Base-by-base conservation (phyloP, 768 basidiomycete genomes). In the Gymnopilus dilepis region DNA sequence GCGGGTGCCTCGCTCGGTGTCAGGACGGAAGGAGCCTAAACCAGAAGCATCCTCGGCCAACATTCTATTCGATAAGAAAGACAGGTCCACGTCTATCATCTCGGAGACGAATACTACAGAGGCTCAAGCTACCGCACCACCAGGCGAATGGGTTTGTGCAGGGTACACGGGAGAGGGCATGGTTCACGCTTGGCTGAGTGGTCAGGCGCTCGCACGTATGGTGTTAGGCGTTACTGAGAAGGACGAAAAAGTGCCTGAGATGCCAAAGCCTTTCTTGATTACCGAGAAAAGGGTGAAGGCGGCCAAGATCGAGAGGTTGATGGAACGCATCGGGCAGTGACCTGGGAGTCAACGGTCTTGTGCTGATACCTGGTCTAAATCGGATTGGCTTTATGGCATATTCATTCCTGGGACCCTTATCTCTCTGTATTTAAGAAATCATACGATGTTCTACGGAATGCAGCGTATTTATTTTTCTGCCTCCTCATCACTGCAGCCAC, bases 61-160 rank as follows among this genome's bases (percentile, higher is more conserved):
- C 11, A 24, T 13, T 8, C 17, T 34, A 7, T 22, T 31, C n/a
- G n/a, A 41, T 42, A 17, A 15, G 6, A 28, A 54, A 62, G 51
- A 38, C 37, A 53, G 58, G 33, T 59, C 51, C 52, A 61, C 41
- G 21, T 33, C 54, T 30, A 8, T 50, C n/a, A 13, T 30, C 28
- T 50, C 47, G 17, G 47, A 50, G 15, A 31, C 47, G 15, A 31
- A 22, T 28, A 38, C 41, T 22, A 38, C 19, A 40, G 57, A 53
- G 17, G 57, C 31, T 19, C 52, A 33, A 2, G 37, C 47, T 21
- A 60, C 75, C 9, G 75, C 78, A 1, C 58, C 67, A 21, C 72
- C 86, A 0, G 89, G 88, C 17, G 90, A 91, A 70, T 91, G 90
- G 90, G 80, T 91, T 15, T 77, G 85, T 15, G 89, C 86, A 12